These are phyloP conservation scores for Echria macrotheca DNA, from an alignment of 495 filamentous ascomycete genomes.

Conservation along the genomic window DNA sequence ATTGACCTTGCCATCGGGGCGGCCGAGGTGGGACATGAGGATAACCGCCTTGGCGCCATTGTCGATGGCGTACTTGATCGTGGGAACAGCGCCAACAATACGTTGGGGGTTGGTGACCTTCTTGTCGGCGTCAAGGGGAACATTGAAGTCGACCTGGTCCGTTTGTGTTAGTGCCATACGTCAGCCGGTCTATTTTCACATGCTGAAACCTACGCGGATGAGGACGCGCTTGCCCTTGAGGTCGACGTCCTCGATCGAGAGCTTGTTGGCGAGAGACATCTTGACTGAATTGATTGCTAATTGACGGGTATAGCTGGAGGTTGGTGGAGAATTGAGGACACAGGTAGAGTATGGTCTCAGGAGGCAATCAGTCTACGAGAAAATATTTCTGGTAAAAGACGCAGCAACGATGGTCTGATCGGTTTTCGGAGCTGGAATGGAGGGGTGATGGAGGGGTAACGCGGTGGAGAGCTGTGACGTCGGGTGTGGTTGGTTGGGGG, in stretches of 20 bases:
- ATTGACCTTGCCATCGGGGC: constrained; percentile 83
- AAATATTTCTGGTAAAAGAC: constrained; percentile 18
- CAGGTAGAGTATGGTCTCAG: too few species aligned
- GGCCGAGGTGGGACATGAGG: constrained; percentile 98
- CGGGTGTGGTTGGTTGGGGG: constrained; percentile 25
- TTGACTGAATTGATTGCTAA: constrained; percentile 26
- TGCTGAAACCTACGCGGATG: constrained; percentile 68
- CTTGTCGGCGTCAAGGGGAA: constrained; percentile 83
- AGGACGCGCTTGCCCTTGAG: constrained; percentile 97
- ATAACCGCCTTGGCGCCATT: constrained; percentile 91
- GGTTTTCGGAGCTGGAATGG: constrained; percentile 15
- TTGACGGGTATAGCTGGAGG: too few species aligned
- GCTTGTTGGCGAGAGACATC: constrained; percentile 99
- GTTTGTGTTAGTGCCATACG: too few species aligned
- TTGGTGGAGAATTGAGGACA: too few species aligned
- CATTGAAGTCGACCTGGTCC: constrained; percentile 95
- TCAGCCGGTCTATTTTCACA: too few species aligned
- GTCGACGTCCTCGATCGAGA: constrained; percentile 91
- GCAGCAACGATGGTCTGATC: constrained; percentile 16
- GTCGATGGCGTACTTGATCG: constrained; percentile 96
- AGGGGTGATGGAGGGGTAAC: constrained; percentile 26
- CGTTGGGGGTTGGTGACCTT: constrained; percentile 98
- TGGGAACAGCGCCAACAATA: constrained; percentile 94
- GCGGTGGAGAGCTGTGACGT: constrained; percentile 29
- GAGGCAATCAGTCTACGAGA: too few species aligned